Evolutionary conservation across 352 stramenopile species (phyloP).

Genomic region (Globisporangium viniferum): DNA sequence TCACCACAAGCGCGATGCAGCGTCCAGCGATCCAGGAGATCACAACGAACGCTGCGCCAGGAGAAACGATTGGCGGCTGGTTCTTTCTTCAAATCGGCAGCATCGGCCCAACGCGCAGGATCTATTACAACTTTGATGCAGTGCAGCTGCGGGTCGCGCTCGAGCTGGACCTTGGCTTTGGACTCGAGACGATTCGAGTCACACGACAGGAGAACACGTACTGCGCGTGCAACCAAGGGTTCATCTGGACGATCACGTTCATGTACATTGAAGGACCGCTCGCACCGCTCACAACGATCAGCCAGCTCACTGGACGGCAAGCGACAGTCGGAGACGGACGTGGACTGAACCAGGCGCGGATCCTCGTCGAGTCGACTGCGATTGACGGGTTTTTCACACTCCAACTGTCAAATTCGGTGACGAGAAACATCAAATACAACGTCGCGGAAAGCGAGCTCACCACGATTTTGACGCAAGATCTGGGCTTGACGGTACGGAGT

Average conservation of each 20-base stretch:
- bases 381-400: constrained; percentile 69
- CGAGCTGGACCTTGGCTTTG: constrained; percentile 77
- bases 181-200: constrained; percentile 51
- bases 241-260: constrained; percentile 80
- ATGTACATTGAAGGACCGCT: constrained; percentile 60
- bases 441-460: constrained; percentile 50
- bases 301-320: constrained; percentile 43
- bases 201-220: constrained; percentile 57
- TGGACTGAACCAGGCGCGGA: constrained; percentile 27
- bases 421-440: constrained; percentile 67
- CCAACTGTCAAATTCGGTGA: constrained; percentile 47
- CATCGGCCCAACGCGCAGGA: constrained; percentile 48
- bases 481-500: constrained; percentile 51
- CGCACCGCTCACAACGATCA: constrained; percentile 39
- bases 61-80: constrained; percentile 66
- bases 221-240: constrained; percentile 68
- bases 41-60: constrained; percentile 58
- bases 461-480: constrained; percentile 59
- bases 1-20: constrained; percentile 51
- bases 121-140: constrained; percentile 70
- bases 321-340: constrained; percentile 65
- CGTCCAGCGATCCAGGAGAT: constrained; percentile 67
- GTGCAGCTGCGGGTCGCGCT: constrained; percentile 63
- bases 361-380: constrained; percentile 60
- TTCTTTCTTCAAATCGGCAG: constrained; percentile 61